Evolutionary conservation across 2,329 filamentous ascomycete species (phyloP).

Genomic region (Arthroderma sp.): DNA sequence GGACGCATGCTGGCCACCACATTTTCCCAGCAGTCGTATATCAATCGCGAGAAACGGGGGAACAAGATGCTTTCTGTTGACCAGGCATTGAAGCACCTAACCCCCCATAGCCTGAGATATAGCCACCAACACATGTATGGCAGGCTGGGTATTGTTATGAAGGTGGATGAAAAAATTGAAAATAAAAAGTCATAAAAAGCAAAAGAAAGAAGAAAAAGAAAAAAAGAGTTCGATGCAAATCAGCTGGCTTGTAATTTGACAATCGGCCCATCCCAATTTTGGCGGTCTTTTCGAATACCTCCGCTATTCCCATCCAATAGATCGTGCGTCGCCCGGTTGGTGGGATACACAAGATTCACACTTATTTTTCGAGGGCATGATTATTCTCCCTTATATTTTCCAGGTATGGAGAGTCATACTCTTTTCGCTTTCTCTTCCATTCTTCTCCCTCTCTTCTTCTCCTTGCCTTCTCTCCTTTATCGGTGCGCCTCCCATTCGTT

Average conservation of each 20-base stretch:
- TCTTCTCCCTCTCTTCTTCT: constrained; percentile 2
- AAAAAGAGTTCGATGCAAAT: constrained; percentile 8
- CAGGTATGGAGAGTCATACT: constrained; percentile 4
- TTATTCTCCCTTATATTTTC: constrained; percentile 6
- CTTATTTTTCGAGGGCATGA: constrained; percentile 7
- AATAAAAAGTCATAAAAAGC: constrained; percentile 5
- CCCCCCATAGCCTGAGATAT: too few species aligned
- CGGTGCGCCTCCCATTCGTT: too few species aligned
- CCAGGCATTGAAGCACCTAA: too few species aligned
- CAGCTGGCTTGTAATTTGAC: constrained; percentile 9
- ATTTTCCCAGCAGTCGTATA: too few species aligned
- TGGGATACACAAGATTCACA: constrained; percentile 10
- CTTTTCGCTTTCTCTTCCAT: constrained; percentile 2
- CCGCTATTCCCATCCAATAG: constrained; percentile 11
- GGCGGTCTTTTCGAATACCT: constrained; percentile 10
- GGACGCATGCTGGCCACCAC: too few species aligned
- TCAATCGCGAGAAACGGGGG: too few species aligned
- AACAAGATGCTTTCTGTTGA: too few species aligned
- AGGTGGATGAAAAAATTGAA: constrained; percentile 1
- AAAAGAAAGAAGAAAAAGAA: constrained; percentile 5
- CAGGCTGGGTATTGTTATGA: too few species aligned
- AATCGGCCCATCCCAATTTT: constrained; percentile 10
- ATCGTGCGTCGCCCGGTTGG: constrained; percentile 4
- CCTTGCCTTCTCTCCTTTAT: neutral
- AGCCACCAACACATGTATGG: too few species aligned